Evolutionary conservation across 352 stramenopile species (phyloP).

Genomic region (Pythium angustatum): DNA sequence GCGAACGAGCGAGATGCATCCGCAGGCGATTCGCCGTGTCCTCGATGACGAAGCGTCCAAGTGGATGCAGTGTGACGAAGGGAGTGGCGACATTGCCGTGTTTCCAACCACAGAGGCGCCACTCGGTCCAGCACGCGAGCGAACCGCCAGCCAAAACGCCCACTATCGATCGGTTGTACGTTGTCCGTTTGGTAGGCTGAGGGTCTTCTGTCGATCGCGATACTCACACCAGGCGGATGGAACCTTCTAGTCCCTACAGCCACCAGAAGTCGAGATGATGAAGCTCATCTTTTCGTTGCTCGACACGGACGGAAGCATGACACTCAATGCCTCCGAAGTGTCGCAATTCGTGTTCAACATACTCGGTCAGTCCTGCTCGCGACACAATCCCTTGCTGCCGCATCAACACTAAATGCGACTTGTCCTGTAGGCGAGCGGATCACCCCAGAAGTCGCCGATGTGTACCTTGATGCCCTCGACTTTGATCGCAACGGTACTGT

Average conservation of each 20-base stretch:
- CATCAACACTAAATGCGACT: not conserved
- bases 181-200: not conserved
- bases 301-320: slow-evolving; percentile 74
- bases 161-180: slow-evolving; percentile 9
- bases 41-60: slow-evolving; percentile 68
- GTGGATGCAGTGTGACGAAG: slow-evolving; percentile 62
- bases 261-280: slow-evolving; percentile 69
- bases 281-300: slow-evolving; percentile 85
- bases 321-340: slow-evolving; percentile 54
- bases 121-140: not conserved
- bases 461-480: slow-evolving; percentile 72
- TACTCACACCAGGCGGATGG: not conserved
- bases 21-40: slow-evolving; percentile 62
- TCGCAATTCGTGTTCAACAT: slow-evolving; percentile 76
- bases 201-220: not conserved
- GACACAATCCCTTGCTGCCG: not conserved
- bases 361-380: slow-evolving; percentile 38
- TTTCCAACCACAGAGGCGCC: not conserved
- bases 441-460: slow-evolving; percentile 41
- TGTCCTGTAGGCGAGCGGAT: slow-evolving; percentile 54
- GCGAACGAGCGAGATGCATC: slow-evolving; percentile 78
- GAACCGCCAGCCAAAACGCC: not conserved
- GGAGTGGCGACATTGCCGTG: slow-evolving; percentile 2
- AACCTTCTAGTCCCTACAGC: slow-evolving; percentile 52
- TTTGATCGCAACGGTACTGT: slow-evolving; percentile 73